These are phyloP conservation scores for Talaromyces marneffei DNA, from an alignment of 2,329 filamentous ascomycete species.

Conservation along the genomic window DNA sequence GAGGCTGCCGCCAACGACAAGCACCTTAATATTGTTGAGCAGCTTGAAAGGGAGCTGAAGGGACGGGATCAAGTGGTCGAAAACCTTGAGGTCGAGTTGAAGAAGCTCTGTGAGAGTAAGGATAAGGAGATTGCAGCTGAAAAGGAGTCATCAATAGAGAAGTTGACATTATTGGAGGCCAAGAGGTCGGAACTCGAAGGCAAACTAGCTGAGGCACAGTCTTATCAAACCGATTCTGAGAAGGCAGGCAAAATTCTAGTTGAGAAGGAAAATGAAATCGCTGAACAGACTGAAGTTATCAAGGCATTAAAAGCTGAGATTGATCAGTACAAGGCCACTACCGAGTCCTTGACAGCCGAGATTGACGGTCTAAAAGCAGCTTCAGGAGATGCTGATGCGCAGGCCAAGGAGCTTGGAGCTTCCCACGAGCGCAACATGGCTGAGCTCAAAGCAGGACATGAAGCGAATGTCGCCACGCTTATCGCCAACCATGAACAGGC, in stretches of 20 bases:
- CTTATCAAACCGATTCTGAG: constrained; percentile 23
- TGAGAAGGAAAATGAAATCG: constrained; percentile 34
- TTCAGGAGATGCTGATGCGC: constrained; percentile 19
- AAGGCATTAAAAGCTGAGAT: constrained; percentile 17
- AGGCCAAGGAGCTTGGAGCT: constrained; percentile 25
- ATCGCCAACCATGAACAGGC: constrained; percentile 30
- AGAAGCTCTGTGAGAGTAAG: constrained; percentile 31
- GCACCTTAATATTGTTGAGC: constrained; percentile 3
- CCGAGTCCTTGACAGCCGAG: constrained; percentile 30
- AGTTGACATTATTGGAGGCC: constrained; percentile 27
- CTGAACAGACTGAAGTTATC: constrained; percentile 21
- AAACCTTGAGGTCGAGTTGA: constrained; percentile 35
- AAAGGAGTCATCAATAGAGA: constrained; percentile 28
- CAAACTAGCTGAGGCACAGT: constrained; percentile 30
- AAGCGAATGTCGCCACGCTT: constrained; percentile 20
- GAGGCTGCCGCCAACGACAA: constrained; percentile 28
- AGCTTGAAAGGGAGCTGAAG: constrained; percentile 30
- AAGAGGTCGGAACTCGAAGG: constrained; percentile 32
- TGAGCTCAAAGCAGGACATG: constrained; percentile 27
- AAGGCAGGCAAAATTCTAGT: constrained; percentile 24
- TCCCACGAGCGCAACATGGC: constrained; percentile 27
- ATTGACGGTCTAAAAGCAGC: constrained; percentile 24
- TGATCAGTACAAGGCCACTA: constrained; percentile 20
- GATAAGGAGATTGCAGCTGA: constrained; percentile 32
- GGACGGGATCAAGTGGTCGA: constrained; percentile 34